Percentiles rank a stretch among this genome's conserved stretches.
Conservation (phyloP, 805 yeast species). For the Lipomyces spencermartinsiae region DNA sequence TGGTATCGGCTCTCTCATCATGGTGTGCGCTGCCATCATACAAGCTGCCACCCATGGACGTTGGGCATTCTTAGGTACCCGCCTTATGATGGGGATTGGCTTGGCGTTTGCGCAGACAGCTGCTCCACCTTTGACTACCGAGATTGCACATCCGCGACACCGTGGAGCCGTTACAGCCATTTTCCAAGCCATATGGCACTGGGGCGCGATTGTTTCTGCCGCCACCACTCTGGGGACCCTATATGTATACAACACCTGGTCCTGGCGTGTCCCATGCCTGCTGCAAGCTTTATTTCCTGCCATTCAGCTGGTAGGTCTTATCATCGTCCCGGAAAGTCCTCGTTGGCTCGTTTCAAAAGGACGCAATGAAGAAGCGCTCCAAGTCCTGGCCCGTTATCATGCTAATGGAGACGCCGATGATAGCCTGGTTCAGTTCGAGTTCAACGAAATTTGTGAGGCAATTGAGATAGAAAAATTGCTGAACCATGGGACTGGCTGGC, state of each 20-base stretch:
- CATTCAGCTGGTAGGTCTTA: slow-evolving; percentile 44
- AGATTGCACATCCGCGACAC: slow-evolving; percentile 57
- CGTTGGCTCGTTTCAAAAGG: slow-evolving; percentile 54
- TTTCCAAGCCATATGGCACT: slow-evolving; percentile 58
- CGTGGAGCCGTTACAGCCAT: slow-evolving; percentile 53
- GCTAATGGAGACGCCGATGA: slow-evolving; percentile 49
- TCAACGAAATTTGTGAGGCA: slow-evolving; percentile 51
- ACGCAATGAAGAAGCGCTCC: slow-evolving; percentile 52
- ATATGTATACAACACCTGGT: slow-evolving; percentile 39
- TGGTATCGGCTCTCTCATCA: slow-evolving; percentile 34
- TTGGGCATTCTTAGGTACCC: slow-evolving; percentile 49
- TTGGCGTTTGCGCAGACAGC: slow-evolving; percentile 42
- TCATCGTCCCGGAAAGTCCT: slow-evolving; percentile 57
- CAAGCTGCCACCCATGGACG: slow-evolving; percentile 50
- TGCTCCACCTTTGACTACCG: slow-evolving; percentile 44
- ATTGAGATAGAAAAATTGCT: slow-evolving; percentile 51
- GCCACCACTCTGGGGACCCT: slow-evolving; percentile 56
- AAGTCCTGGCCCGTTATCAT: slow-evolving; percentile 51
- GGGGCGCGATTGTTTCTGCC: slow-evolving; percentile 60
- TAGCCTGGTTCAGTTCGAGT: slow-evolving; percentile 18
- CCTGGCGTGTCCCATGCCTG: slow-evolving; percentile 49
- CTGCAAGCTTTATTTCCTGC: slow-evolving; percentile 51
- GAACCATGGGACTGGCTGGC: slow-evolving; percentile 45
- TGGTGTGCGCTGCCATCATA: slow-evolving; percentile 46
- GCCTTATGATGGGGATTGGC: slow-evolving; percentile 50